These are phyloP conservation scores for Cylindrotheca closterium DNA, from an alignment of 108 stramenopile genomes.

Conservation along the genomic window DNA sequence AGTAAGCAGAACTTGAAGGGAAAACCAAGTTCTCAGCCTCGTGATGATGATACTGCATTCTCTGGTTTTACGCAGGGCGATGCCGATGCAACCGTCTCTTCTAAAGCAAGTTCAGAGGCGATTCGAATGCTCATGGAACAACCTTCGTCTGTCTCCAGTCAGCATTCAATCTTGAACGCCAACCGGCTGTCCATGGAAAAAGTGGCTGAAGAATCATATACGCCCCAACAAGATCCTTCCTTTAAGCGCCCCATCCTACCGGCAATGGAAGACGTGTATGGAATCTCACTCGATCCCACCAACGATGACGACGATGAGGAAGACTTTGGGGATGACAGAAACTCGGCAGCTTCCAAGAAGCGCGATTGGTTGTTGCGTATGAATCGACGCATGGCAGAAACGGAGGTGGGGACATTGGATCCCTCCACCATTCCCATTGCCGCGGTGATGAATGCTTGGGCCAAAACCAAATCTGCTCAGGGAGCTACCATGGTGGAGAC, in stretches of 20 bases:
- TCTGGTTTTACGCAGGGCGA: background rate
- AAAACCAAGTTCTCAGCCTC: background rate
- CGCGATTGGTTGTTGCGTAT: slow-evolving; percentile 82
- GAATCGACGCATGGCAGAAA: slow-evolving; percentile 69
- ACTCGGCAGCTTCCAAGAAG: slow-evolving; percentile 46
- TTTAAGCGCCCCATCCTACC: slow-evolving; percentile 22
- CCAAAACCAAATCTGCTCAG: slow-evolving; percentile 77
- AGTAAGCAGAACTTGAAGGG: background rate
- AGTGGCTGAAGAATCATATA: background rate
- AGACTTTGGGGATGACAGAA: slow-evolving; percentile 11
- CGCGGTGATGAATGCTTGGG: slow-evolving; percentile 87
- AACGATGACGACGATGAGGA: slow-evolving; percentile 14
- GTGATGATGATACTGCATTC: background rate
- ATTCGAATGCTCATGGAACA: slow-evolving; percentile 31
- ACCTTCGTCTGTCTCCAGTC: slow-evolving; percentile 6
- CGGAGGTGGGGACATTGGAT: slow-evolving; percentile 67
- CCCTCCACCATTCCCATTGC: slow-evolving; percentile 60
- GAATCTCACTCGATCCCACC: background rate
- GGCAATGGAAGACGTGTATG: slow-evolving; percentile 18
- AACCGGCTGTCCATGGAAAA: slow-evolving; percentile 18
- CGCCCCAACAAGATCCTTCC: background rate
- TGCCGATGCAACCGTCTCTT: slow-evolving; percentile 1
- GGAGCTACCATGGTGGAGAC: slow-evolving; percentile 83
- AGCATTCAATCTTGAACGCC: slow-evolving; percentile 9
- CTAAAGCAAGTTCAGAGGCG: slow-evolving; percentile 26